Percentiles rank a stretch among this genome's conserved stretches.
Evolutionary conservation across 2,329 filamentous ascomycete species (phyloP).

Genomic region (Exophiala sideris): DNA sequence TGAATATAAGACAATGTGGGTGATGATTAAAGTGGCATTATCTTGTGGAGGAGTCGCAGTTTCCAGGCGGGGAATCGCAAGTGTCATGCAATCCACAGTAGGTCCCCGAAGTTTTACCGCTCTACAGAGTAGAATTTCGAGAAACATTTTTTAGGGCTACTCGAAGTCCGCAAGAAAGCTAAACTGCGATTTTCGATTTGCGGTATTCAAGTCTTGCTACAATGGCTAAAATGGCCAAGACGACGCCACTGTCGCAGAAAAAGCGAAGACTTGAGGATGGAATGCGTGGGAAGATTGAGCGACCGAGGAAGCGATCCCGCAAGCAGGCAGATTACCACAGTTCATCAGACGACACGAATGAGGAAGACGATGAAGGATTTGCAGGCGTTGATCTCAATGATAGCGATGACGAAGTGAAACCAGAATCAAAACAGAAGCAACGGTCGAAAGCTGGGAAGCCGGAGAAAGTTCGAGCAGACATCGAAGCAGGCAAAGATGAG

Average conservation of each 20-base stretch:
- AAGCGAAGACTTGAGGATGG: conserved; percentile 61
- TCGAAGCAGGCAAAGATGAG: conserved; percentile 23
- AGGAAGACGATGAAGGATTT: conserved; percentile 41
- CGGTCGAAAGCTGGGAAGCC: conserved; percentile 28
- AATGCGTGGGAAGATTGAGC: conserved; percentile 51
- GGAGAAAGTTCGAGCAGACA: conserved; percentile 29
- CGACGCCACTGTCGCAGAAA: conserved; percentile 42
- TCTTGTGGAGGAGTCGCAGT: neutral
- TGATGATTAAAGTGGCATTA: too few species aligned
- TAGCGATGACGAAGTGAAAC: conserved; percentile 37
- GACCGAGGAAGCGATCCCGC: conserved; percentile 57
- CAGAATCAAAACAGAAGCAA: conserved; percentile 29
- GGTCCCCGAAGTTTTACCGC: conserved; percentile 15
- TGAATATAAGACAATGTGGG: neutral
- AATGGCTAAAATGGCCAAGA: conserved; percentile 23
- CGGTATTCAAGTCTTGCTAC: too few species aligned
- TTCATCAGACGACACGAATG: conserved; percentile 56
- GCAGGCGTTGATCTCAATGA: conserved; percentile 50
- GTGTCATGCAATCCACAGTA: conserved; percentile 3
- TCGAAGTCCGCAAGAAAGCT: neutral
- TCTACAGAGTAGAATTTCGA: conserved; percentile 12
- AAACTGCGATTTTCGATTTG: too few species aligned
- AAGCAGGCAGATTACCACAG: conserved; percentile 64
- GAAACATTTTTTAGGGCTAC: conserved; percentile 5
- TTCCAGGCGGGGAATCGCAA: neutral